These are phyloP conservation scores for Monosporascus sp. DNA, from an alignment of 2,329 filamentous ascomycete genomes.

Conservation along the genomic window DNA sequence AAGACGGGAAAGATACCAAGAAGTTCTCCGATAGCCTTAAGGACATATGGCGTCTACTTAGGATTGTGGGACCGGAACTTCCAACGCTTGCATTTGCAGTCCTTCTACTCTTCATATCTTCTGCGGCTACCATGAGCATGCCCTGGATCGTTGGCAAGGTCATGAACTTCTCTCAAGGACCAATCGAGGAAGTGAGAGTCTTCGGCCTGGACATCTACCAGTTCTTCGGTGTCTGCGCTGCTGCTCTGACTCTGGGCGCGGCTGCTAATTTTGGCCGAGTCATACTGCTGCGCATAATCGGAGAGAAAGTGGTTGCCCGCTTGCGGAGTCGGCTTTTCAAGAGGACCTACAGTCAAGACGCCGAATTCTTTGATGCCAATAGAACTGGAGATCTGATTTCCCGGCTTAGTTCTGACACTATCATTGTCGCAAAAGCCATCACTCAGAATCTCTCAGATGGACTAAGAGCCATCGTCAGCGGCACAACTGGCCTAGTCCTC, in stretches of 20 bases:
- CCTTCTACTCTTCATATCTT: slow-evolving; percentile 80
- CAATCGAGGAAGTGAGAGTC: slow-evolving; percentile 61
- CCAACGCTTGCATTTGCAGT: slow-evolving; percentile 76
- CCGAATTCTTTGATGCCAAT: slow-evolving; percentile 98
- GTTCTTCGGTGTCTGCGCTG: slow-evolving; percentile 79
- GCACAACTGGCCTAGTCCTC: slow-evolving; percentile 79
- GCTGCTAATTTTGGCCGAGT: slow-evolving; percentile 91
- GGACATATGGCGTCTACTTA: slow-evolving; percentile 83
- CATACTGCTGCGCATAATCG: slow-evolving; percentile 87
- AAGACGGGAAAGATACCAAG: slow-evolving; percentile 61
- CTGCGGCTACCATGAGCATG: slow-evolving; percentile 89
- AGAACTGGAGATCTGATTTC: slow-evolving; percentile 94
- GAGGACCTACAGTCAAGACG: slow-evolving; percentile 92
- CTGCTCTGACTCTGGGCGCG: slow-evolving; percentile 76
- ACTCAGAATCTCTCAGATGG: slow-evolving; percentile 97
- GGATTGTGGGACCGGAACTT: slow-evolving; percentile 81
- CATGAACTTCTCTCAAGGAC: slow-evolving; percentile 68
- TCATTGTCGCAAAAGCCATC: slow-evolving; percentile 97
- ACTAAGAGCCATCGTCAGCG: slow-evolving; percentile 84
- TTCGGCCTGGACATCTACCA: slow-evolving; percentile 82
- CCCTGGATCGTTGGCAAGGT: slow-evolving; percentile 97
- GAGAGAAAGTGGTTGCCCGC: slow-evolving; percentile 88
- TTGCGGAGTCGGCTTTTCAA: slow-evolving; percentile 86
- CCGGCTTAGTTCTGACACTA: slow-evolving; percentile 88
- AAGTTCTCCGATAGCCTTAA: slow-evolving; percentile 57